Evolutionary conservation across 2,329 filamentous ascomycete species (phyloP), one percentile per base, ranked within the genome.

Genomic region (Kalaharituber pfeilii): DNA sequence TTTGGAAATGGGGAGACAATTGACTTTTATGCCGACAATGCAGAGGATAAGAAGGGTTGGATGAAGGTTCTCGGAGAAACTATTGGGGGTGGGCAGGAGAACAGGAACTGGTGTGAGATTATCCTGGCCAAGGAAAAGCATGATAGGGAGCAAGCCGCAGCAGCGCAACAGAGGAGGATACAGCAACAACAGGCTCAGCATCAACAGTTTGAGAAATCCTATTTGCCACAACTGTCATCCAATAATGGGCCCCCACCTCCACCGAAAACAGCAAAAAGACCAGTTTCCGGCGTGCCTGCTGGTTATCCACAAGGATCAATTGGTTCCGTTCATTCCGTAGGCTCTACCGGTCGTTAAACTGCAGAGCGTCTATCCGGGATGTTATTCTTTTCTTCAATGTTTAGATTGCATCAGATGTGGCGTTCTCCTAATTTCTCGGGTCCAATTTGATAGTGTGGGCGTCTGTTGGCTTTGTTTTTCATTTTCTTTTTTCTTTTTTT

Each of bases 1-100:
- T 98, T 98, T 70, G 93, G 86, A 67, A 98, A 98, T 65, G 91
- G 91, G 58, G 91, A 98, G 70, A 81, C 94, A 59, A 98, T 98
- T 66, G 89, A 96, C 72, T 96, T 96, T 68, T 96, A 98, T 66
- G 91, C 89, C 65, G 89, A 96, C 69, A 88, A 80, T 28, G 78
- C 81, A 1, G 78, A 78, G 36, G 83, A 91, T 66, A 98, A 96
- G 71, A 86, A 94, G 47, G 83, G 80, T 53, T 98, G 91, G 91
- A 91, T 98, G 84, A 81, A 80, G 67, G 83, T 86, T 13, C 78
- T 98, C 22, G 76, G 76, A 2, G 87, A 96, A 44, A 74, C 80
- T 52, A 74, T 79, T 56, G 75, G 77, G 30, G 78, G 78, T 39
- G 70, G 73, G 55, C 59, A 61, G 2, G 72, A 73, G 53, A 71